Conservation (phyloP, 164 flowering plant species). For the Protea cynaroides region DNA sequence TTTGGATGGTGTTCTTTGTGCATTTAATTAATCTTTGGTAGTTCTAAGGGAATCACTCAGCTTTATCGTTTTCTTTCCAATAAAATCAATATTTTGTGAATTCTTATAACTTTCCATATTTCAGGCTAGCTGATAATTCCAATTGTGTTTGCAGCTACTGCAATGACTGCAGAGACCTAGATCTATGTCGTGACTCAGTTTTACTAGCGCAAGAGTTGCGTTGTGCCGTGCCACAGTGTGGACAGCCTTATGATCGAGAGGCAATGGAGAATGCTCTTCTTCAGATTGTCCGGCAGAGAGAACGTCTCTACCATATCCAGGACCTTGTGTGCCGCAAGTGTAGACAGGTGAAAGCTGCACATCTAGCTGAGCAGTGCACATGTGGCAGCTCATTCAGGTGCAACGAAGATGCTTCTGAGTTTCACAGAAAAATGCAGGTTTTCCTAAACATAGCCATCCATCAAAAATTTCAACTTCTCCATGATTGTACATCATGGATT, state of each 20-base stretch:
- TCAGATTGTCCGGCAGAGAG: conserved; percentile 86
- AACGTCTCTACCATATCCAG: conserved; percentile 82
- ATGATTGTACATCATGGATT: conserved; percentile 79
- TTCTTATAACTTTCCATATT: background rate
- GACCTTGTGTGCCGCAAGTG: conserved; percentile 85
- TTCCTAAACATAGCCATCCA: conserved; percentile 54
- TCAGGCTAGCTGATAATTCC: background rate
- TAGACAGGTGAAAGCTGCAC: conserved; percentile 78
- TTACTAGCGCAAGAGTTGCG: conserved; percentile 70
- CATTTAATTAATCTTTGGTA: background rate
- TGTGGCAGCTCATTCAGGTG: conserved; percentile 84
- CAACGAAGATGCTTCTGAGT: conserved; percentile 67
- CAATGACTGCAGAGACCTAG: conserved; percentile 89
- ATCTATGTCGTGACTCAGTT: conserved; percentile 74
- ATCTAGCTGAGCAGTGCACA: conserved; percentile 72
- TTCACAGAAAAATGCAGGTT: conserved; percentile 61
- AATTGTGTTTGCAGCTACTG: conserved; percentile 57
- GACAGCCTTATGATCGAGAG: conserved; percentile 86
- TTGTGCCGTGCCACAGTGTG: conserved; percentile 88
- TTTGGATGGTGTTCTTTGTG: background rate
- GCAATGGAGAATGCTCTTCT: conserved; percentile 87
- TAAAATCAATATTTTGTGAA: background rate
- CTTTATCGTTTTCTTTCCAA: background rate
- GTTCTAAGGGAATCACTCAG: too few species aligned
- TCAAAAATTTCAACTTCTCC: conserved; percentile 70